Percentiles rank a stretch among this genome's conserved stretches.
These are phyloP conservation scores for Exsudoporus frostii DNA, from an alignment of 768 basidiomycete species.

Conservation along the genomic window DNA sequence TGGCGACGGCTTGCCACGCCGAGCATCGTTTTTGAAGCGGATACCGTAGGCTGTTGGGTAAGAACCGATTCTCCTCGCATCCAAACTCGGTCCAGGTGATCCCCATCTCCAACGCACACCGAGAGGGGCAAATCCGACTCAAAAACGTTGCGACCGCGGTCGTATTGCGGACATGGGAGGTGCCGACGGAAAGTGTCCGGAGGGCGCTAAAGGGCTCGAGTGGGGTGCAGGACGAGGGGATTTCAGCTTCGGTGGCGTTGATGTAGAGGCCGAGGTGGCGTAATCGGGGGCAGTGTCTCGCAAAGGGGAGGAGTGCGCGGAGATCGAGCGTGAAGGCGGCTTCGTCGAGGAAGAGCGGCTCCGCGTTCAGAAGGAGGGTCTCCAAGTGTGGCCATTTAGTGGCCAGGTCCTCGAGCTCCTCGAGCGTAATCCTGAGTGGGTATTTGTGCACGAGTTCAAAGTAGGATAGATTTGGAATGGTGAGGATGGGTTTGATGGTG, in stretches of 20 bases:
- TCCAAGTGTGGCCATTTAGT: conserved; percentile 44
- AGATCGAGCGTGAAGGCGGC: conserved; percentile 33
- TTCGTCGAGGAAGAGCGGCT: conserved; percentile 35
- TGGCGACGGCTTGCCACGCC: conserved; percentile 43
- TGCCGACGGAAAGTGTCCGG: conserved; percentile 42
- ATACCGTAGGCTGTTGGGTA: conserved; percentile 2
- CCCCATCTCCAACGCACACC: conserved; percentile 42
- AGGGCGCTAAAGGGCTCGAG: conserved; percentile 23
- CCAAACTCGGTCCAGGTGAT: conserved; percentile 44
- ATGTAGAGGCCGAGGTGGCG: conserved; percentile 37
- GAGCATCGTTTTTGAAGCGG: conserved; percentile 24
- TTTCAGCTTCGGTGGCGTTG: conserved; percentile 28
- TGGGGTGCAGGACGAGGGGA: conserved; percentile 2
- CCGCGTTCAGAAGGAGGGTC: conserved; percentile 43
- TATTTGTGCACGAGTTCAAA: conserved; percentile 36
- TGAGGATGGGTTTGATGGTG: conserved; percentile 36
- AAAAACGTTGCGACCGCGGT: conserved; percentile 50
- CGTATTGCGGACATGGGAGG: conserved; percentile 44
- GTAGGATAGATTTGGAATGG: conserved; percentile 25
- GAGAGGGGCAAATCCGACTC: conserved; percentile 46
- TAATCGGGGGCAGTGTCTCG: conserved; percentile 37
- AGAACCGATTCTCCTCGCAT: conserved; percentile 3
- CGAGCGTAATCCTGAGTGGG: conserved; percentile 33
- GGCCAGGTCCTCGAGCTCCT: conserved; percentile 46
- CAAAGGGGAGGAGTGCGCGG: conserved; percentile 39